Percentiles rank a stretch among this genome's conserved stretches.
Conservation (phyloP, 2,329 filamentous ascomycete species). For the Ophiobolus disseminans region DNA sequence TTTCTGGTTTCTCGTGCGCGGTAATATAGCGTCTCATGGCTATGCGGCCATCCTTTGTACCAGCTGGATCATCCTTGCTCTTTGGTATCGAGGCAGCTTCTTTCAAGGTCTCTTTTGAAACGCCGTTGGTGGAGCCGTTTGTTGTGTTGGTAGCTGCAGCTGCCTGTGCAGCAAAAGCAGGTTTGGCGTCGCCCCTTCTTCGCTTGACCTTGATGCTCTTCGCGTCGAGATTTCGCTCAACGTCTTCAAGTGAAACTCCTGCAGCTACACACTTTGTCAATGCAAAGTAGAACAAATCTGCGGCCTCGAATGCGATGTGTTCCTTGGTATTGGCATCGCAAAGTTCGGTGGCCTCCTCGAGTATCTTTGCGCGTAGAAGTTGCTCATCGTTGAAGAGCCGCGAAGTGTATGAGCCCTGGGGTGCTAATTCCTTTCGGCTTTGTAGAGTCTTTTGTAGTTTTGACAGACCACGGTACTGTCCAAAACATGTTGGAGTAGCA, state of each 20-base stretch:
- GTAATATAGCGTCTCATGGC: conserved; percentile 82
- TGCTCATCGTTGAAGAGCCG: conserved; percentile 91
- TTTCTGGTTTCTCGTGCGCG: conserved; percentile 65
- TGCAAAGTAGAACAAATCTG: conserved; percentile 95
- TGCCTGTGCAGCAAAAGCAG: conserved; percentile 85
- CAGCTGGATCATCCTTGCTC: conserved; percentile 59
- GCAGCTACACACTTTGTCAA: conserved; percentile 86
- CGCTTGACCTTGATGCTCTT: conserved; percentile 97
- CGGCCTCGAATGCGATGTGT: conserved; percentile 91
- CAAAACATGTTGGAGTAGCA: conserved; percentile 91
- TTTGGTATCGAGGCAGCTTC: conserved; percentile 63
- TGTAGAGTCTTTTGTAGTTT: conserved; percentile 86
- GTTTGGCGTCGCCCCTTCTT: conserved; percentile 91
- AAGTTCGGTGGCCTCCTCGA: conserved; percentile 96
- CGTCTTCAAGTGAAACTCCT: conserved; percentile 84
- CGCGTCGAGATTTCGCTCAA: conserved; percentile 89
- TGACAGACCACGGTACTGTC: conserved; percentile 79
- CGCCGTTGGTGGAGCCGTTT: conserved; percentile 26
- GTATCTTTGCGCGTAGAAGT: conserved; percentile 91
- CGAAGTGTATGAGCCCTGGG: conserved; percentile 90
- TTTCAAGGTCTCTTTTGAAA: conserved; percentile 53
- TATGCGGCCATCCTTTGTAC: conserved; percentile 66
- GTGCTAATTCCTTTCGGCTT: conserved; percentile 81
- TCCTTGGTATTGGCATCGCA: conserved; percentile 83
- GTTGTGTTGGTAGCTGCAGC: conserved; percentile 20